Percentiles rank a stretch among this genome's conserved stretches.
phyloP scores from a whole-genome alignment of 1,284 basidiomycete genomes.

The Calocybe gambosa region DNA sequence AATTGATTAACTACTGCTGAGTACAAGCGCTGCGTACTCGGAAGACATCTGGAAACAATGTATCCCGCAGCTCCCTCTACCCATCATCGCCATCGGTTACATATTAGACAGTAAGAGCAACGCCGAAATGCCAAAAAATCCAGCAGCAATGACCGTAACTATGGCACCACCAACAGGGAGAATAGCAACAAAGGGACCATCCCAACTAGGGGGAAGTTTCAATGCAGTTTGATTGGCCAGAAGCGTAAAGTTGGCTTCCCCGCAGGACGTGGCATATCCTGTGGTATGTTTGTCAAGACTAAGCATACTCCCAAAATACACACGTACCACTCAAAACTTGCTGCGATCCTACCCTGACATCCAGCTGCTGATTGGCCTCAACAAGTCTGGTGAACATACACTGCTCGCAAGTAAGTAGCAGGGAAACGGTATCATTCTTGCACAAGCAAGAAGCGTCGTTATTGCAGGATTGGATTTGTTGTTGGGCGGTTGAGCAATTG shows the following conservation, averaged over 20 bases:
- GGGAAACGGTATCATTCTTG: slow-evolving; percentile 29
- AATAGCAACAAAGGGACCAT: slow-evolving; percentile 46
- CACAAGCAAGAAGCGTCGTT: slow-evolving; percentile 49
- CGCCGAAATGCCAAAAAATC: slow-evolving; percentile 38
- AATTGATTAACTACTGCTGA: not conserved
- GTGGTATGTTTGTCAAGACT: not conserved
- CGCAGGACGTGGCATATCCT: slow-evolving; percentile 9
- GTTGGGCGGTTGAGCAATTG: slow-evolving; percentile 32
- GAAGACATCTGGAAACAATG: too few species aligned
- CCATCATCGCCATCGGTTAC: too few species aligned
- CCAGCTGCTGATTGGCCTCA: slow-evolving; percentile 38
- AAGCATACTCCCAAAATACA: not conserved
- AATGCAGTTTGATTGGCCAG: slow-evolving; percentile 34
- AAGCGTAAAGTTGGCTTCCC: slow-evolving; percentile 28
- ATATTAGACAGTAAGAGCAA: not conserved
- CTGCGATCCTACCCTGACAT: slow-evolving; percentile 50
- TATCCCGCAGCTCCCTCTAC: too few species aligned
- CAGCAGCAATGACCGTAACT: slow-evolving; percentile 38
- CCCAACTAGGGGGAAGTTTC: slow-evolving; percentile 44
- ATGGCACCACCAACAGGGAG: slow-evolving; percentile 37
- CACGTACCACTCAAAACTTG: slow-evolving; percentile 44
- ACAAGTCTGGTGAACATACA: slow-evolving; percentile 59
- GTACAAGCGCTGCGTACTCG: too few species aligned
- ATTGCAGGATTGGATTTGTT: slow-evolving; percentile 35
- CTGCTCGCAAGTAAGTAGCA: slow-evolving; percentile 48